Evolutionary conservation across 1,139 yeast genomes (phyloP), one percentile per base, ranked within the genome.

Genomic region (Saccharomyces uvarum): DNA sequence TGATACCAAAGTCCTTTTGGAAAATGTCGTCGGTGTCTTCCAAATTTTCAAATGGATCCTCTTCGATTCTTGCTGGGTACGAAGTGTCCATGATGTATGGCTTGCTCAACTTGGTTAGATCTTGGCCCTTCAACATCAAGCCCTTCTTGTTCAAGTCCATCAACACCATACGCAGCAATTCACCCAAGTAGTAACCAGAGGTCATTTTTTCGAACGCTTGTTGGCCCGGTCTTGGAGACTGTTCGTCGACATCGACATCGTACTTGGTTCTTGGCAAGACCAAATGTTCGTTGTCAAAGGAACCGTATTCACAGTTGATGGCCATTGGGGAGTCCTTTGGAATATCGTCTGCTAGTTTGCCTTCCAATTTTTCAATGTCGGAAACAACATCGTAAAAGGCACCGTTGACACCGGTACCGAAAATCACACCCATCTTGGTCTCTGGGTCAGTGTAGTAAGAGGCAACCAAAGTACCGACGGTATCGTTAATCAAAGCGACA

Each of bases 341-440:
- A 61, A 90, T 79, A 66, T 89, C 97, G 26, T 73, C 76, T 32
- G 82, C 79, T 56, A 85, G 71, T 64, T 74, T 76, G 55, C 95
- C 96, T 65, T 83, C 83, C 63, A 93, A 80, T 76, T 93, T 93
- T 61, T 95, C 95, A 68, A 93, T 84, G 66, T 83, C 82, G 55
- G 77, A 72, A 55, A 84, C 85, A 47, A 76, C 75, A 66, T 93
- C 99, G 73, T 83, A 93, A 77, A 93, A 93, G 53, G 99, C 98
- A 70, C 95, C 98, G 72, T 93, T 93, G 77, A 95, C 90, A 61
- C 99, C 99, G 55, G 99, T 93, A 69, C 99, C 99, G 70, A 90
- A 93, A 65, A 93, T 93, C 69, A 90, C 82, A 58, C 98, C 99
- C 95, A 91, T 87, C 73, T 85, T 85, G 61, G 97, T 84, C 64